These are phyloP conservation scores for Coemansia sp. DNA, from an alignment of 192 early-diverging fungal genomes.

Conservation along the genomic window DNA sequence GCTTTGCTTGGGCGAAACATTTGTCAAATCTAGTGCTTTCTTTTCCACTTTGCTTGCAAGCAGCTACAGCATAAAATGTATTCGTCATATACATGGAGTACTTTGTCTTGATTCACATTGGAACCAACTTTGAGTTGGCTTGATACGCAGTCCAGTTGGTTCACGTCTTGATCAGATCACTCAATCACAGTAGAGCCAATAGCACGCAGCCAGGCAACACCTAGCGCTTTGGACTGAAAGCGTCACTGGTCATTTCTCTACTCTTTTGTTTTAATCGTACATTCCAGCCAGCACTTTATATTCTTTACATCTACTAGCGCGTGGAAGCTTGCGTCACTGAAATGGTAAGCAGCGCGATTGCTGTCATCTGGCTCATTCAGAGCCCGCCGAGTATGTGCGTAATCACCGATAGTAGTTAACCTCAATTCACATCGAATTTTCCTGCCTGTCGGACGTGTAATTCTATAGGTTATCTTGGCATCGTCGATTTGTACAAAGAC, in stretches of 20 bases:
- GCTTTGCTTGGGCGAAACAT: slow-evolving; percentile 19
- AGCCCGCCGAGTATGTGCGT: not conserved
- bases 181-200: not conserved
- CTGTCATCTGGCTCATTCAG: slow-evolving; percentile 1
- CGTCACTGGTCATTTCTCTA: not conserved
- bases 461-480: slow-evolving; percentile 83
- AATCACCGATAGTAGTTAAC: not conserved
- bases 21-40: slow-evolving; percentile 12
- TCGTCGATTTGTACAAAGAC: slow-evolving; percentile 90
- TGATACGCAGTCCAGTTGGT: not conserved
- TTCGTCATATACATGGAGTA: not conserved
- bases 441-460: not conserved
- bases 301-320: slow-evolving; percentile 1
- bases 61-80: slow-evolving; percentile 9
- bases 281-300: not conserved
- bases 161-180: not conserved
- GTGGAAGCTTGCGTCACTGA: slow-evolving; percentile 4
- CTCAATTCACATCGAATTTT: not conserved
- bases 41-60: slow-evolving; percentile 12
- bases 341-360: slow-evolving; percentile 5
- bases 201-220: slow-evolving; percentile 3
- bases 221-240: not conserved
- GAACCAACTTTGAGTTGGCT: not conserved
- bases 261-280: too few species aligned
- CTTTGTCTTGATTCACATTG: not conserved